Conservation (phyloP, 441 rosid species). For the Erodium chrysanthum region DNA sequence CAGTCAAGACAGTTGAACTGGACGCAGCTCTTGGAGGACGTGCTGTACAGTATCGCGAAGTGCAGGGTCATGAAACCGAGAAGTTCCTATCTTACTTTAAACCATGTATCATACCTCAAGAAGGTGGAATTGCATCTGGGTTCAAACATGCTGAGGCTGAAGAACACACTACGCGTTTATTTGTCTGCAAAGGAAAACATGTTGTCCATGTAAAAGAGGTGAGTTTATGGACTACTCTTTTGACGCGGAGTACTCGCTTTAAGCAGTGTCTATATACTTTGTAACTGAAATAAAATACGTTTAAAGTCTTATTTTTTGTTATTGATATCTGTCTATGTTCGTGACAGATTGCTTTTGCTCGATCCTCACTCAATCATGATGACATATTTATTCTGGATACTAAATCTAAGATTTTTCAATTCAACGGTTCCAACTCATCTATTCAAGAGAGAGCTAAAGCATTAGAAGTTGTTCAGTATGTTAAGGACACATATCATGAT, state of each 20-base stretch:
- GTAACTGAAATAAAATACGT: background rate
- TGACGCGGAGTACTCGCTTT: slow-evolving; percentile 16
- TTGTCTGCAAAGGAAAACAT: slow-evolving; percentile 89
- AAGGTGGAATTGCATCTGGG: slow-evolving; percentile 88
- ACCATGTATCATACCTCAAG: slow-evolving; percentile 29
- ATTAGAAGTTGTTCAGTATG: slow-evolving; percentile 87
- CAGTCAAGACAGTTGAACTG: slow-evolving; percentile 88
- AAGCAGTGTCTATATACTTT: slow-evolving; percentile 47
- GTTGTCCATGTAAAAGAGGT: slow-evolving; percentile 94
- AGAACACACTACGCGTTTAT: slow-evolving; percentile 67
- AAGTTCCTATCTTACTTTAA: slow-evolving; percentile 26
- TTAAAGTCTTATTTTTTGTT: background rate
- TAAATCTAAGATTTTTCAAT: slow-evolving; percentile 74
- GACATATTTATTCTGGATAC: slow-evolving; percentile 92
- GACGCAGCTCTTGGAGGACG: slow-evolving; percentile 96
- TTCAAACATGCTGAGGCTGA: slow-evolving; percentile 73
- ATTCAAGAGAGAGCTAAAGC: slow-evolving; percentile 99
- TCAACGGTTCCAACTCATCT: slow-evolving; percentile 93
- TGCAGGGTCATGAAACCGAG: slow-evolving; percentile 92
- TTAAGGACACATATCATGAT: slow-evolving; percentile 91
- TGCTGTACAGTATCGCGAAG: slow-evolving; percentile 63
- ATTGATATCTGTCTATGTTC: slow-evolving; percentile 10
- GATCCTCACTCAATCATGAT: slow-evolving; percentile 92
- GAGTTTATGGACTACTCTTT: slow-evolving; percentile 24
- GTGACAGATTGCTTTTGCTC: slow-evolving; percentile 78